These are phyloP conservation scores for Penicillium atrosanguineum DNA, from an alignment of 495 filamentous ascomycete species.

Conservation along the genomic window DNA sequence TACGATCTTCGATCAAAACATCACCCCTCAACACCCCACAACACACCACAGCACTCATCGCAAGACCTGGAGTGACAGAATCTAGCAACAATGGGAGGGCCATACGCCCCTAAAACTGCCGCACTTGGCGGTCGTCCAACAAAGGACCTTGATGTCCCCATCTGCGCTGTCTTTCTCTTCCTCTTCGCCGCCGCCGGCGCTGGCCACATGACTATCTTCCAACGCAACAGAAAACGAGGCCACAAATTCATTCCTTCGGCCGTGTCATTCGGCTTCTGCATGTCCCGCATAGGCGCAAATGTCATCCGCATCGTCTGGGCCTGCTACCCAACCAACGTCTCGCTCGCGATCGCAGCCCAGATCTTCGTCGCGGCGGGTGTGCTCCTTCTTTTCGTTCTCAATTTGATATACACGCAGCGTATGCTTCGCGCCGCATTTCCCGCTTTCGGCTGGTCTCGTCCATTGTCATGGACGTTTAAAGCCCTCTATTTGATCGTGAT, in stretches of 20 bases:
- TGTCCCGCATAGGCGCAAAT: conserved; percentile 64
- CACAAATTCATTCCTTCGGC: conserved; percentile 72
- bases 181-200: conserved; percentile 60
- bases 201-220: conserved; percentile 65
- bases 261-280: conserved; percentile 75
- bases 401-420: conserved; percentile 76
- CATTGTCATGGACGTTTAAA: conserved; percentile 49
- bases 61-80: neutral
- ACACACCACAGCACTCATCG: neutral
- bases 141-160: conserved; percentile 57
- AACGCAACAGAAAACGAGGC: conserved; percentile 51
- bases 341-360: conserved; percentile 65
- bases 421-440: conserved; percentile 74
- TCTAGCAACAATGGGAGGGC: conserved; percentile 21
- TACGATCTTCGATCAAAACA: too few species aligned
- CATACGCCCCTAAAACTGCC: conserved; percentile 47
- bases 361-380: conserved; percentile 77
- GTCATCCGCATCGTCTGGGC: conserved; percentile 58
- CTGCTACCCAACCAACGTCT: conserved; percentile 39
- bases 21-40: neutral
- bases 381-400: conserved; percentile 74
- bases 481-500: conserved; percentile 60
- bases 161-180: conserved; percentile 60
- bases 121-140: conserved; percentile 59
- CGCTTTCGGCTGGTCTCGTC: conserved; percentile 60